A percentile compares a stretch with the other conserved stretches of the same genome.
Conservation (phyloP, 352 stramenopile genomes). For the Globisporangium ultimum region DNA sequence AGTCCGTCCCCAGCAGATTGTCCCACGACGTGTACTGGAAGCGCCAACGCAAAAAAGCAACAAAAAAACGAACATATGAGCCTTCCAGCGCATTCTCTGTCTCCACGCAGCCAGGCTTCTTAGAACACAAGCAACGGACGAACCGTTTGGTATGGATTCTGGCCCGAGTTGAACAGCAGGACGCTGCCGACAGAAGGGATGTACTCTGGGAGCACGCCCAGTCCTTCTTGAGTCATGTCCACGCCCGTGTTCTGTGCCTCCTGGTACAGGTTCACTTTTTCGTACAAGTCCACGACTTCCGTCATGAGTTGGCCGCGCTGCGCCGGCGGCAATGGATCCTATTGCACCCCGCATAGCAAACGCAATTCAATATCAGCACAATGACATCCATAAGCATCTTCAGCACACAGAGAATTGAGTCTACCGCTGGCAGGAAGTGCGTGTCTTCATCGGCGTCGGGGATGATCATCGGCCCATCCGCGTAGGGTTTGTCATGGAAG, state of each 20-base stretch:
- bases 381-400: too few relatives aligned
- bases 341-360: background rate
- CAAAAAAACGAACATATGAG: background rate
- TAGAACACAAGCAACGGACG: background rate
- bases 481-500: constrained; percentile 83
- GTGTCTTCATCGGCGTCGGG: constrained; percentile 72
- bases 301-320: constrained; percentile 77
- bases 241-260: constrained; percentile 68
- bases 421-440: constrained; percentile 75
- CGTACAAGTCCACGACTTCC: constrained; percentile 79
- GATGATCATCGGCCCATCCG: constrained; percentile 64
- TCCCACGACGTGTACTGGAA: constrained; percentile 85
- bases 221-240: constrained; percentile 74
- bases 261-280: constrained; percentile 80
- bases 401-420: background rate
- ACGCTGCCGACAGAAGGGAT: constrained; percentile 80
- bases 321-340: constrained; percentile 66
- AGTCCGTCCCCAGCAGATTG: constrained; percentile 82
- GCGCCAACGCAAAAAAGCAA: constrained; percentile 4
- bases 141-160: constrained; percentile 88
- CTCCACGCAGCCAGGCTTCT: background rate
- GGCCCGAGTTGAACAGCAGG: constrained; percentile 84
- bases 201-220: constrained; percentile 75
- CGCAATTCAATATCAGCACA: too few relatives aligned
- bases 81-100: background rate